Evolutionary conservation across 1,284 basidiomycete genomes (phyloP).

Genomic region (Ustilago tritici): DNA sequence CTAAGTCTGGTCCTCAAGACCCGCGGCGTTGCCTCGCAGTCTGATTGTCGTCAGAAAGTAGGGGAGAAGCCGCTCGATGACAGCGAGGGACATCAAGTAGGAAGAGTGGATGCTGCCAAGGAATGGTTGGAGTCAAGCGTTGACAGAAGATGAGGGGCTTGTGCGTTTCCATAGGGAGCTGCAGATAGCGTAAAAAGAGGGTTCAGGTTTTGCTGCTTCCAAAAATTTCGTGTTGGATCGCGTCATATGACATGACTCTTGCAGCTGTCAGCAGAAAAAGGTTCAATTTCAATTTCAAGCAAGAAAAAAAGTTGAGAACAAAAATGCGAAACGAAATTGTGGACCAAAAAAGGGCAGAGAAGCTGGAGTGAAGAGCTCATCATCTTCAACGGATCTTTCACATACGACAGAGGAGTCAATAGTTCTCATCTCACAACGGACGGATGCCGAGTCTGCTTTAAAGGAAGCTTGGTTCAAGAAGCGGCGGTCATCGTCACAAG

Average conservation of each 20-base stretch:
- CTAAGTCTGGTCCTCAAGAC: too few relatives aligned
- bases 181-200: not conserved
- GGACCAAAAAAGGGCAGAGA: not conserved
- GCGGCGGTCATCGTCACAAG: not conserved
- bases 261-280: not conserved
- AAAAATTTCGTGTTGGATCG: not conserved
- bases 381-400: too few relatives aligned
- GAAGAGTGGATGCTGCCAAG: not conserved
- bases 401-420: too few relatives aligned
- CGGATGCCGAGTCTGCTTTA: not conserved
- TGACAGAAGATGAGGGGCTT: not conserved
- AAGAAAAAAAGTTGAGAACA: not conserved
- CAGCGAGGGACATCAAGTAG: not conserved
- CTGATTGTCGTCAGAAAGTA: not conserved
- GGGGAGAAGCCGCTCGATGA: not conserved
- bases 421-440: not conserved
- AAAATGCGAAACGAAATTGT: not conserved
- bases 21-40: not conserved
- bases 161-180: not conserved
- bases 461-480: not conserved
- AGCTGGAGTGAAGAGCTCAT: too few relatives aligned
- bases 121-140: slow-evolving; percentile 1
- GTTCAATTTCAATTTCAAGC: not conserved
- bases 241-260: not conserved
- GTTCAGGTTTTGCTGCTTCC: slow-evolving; percentile 6